Percentiles rank a stretch among this genome's conserved stretches.
Conservation (phyloP, 75 land plant species). For the Azolla pinnata region DNA sequence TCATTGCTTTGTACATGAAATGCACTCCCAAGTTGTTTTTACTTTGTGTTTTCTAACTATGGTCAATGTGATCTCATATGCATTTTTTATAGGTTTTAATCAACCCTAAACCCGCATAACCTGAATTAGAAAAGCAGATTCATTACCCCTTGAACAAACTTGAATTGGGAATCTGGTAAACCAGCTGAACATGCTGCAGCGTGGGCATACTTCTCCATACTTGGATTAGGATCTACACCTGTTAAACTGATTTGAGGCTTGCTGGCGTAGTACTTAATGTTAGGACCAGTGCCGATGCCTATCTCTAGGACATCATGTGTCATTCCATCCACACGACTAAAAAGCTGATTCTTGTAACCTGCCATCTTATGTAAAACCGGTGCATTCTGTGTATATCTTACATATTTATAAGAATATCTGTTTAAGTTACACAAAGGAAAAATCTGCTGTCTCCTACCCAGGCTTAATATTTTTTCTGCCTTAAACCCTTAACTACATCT, state of each 20-base stretch:
- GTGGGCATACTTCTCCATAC: conserved; percentile 74
- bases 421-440: not conserved
- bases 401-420: too few relatives aligned
- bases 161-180: conserved; percentile 37
- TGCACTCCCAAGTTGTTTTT: not conserved
- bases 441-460: too few relatives aligned
- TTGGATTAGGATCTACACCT: conserved; percentile 72
- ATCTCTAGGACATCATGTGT: conserved; percentile 57
- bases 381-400: too few relatives aligned
- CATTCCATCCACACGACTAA: conserved; percentile 36
- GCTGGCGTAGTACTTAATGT: conserved; percentile 53
- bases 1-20: not conserved
- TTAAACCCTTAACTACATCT: too few relatives aligned
- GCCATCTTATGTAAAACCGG: conserved; percentile 41
- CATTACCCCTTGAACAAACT: conserved; percentile 62
- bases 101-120: not conserved
- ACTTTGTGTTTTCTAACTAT: not conserved
- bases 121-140: conserved; percentile 8
- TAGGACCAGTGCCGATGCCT: conserved; percentile 82
- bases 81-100: not conserved
- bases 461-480: too few relatives aligned
- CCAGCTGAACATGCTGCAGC: conserved; percentile 57
- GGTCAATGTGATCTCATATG: not conserved
- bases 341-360: conserved; percentile 50
- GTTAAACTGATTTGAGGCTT: conserved; percentile 25